Evolutionary conservation across 345 rosid genomes (phyloP), one percentile per base, ranked within the genome.

Genomic region (Gossypium rotundifolium): DNA sequence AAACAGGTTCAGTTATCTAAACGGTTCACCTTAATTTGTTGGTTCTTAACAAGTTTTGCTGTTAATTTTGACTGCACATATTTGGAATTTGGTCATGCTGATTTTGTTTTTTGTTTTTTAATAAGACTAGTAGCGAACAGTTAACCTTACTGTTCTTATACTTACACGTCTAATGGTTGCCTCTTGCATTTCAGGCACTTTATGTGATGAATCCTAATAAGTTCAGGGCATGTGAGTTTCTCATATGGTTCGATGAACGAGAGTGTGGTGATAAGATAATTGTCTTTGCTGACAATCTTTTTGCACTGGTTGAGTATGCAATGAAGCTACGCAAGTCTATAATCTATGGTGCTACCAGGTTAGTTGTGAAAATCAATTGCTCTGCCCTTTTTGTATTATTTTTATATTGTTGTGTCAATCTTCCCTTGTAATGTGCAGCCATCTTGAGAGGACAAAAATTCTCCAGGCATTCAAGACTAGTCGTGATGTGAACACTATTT

Each of bases 331-430:
- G 87, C 74, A 95, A 93, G 79, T 97, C 99, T 14, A 95, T 95
- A 98, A 93, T 95, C 66, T 95, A 95, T 83, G 99, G 99, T 88
- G 98, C 98, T 74, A 93, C 98, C 72, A 95, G 98, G 99, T 90
- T 75, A 65, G 66, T 78, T n/a, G 76, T 78, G 20, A 38, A 78
- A 54, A 63, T 51, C 51, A 74, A 10, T 12, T 72, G 71, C 57
- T 70, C 63, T 2, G 1, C 1, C 4, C 23, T 69, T 52, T 66
- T 20, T 75, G 3, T 68, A 2, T 12, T 22, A 25, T 72, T 73
- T 57, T 67, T 57, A 57, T 44, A 7, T 71, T 48, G 7, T 51
- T 78, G 59, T 52, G 42, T 22, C 14, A 18, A 65, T 68, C 29
- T 75, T 0, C 79, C 77, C 70, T 40, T 82, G 48, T 23, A 55